phyloP scores from a whole-genome alignment of 805 yeast species.

The Metschnikowia kofuensis region DNA sequence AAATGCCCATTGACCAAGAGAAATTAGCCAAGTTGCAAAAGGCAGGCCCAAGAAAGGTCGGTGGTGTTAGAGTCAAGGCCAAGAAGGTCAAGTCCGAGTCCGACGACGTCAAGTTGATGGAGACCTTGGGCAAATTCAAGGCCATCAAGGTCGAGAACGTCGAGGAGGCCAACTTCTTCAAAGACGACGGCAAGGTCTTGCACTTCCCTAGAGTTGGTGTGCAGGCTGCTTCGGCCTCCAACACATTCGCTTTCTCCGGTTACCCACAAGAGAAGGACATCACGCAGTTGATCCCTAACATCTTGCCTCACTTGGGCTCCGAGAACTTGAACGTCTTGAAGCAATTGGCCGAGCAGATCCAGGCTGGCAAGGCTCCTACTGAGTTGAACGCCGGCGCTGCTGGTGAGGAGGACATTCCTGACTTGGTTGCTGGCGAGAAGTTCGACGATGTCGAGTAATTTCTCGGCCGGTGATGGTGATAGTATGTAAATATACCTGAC shows the following conservation, averaged over 20 bases:
- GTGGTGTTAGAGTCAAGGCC: constrained; percentile 88
- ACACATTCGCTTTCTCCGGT: constrained; percentile 94
- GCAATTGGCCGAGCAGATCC: constrained; percentile 85
- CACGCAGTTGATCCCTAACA: constrained; percentile 89
- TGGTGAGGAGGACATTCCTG: constrained; percentile 65
- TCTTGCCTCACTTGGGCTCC: constrained; percentile 94
- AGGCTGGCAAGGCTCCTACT: constrained; percentile 53
- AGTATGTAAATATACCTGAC: constrained; percentile 14
- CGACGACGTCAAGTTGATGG: constrained; percentile 89
- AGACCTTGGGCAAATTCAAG: constrained; percentile 82
- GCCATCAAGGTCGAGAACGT: constrained; percentile 85
- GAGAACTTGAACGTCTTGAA: constrained; percentile 89
- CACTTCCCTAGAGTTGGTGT: constrained; percentile 97
- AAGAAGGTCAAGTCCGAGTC: constrained; percentile 76
- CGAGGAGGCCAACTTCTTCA: constrained; percentile 97
- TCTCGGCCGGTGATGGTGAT: not conserved
- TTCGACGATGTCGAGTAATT: constrained; percentile 59
- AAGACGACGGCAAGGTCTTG: constrained; percentile 91
- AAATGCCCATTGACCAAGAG: constrained; percentile 90
- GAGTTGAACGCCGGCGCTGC: constrained; percentile 41
- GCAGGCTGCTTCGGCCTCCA: constrained; percentile 86
- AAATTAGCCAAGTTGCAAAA: constrained; percentile 90
- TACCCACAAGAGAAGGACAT: constrained; percentile 89
- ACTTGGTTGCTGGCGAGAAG: constrained; percentile 85
- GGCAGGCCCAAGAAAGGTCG: constrained; percentile 74